Base-by-base conservation (phyloP, 177 flowering plant genomes). In the Vitis hybrid region DNA sequence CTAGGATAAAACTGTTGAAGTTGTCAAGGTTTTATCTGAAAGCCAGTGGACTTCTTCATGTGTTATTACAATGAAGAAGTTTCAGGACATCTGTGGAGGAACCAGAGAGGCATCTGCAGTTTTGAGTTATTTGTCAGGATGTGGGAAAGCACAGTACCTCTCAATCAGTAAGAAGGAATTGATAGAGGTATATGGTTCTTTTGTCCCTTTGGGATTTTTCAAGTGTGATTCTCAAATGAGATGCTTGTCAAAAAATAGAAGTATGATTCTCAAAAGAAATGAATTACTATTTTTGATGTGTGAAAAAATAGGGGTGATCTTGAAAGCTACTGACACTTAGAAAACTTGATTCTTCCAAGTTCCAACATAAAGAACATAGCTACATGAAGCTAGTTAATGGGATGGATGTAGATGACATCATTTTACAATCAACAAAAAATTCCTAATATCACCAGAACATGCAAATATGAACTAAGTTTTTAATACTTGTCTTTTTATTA, bases 31-130 rank as follows among this genome's bases (percentile, higher is more conserved):
- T 4, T 73, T 94, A 61, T 82, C 91, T 63, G 91, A 90, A 75
- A 83, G 70, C 73, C 86, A 89, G 62, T 94, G 99, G 99, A 90
- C 89, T 3, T 79, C 89, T 62, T 83, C 80, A 34, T 91, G 94
- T 72, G 71, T 90, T 48, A 55, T 94, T 30, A 91, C 97, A 7
- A 77, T 83, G 87, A 77, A 49, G 58, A 86, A 82, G 67, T 88
- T 94, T 58, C 77, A 78, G 69, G 77, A 69, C 52, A 70, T 89
- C 3, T 92, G 95, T 77, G 81, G 82, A 67, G 96, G 92, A 55
- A 34, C 75, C 32, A 72, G 66, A 71, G 92, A 92, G 81, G 92
- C 93, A 68, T 78, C 84, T 77, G 85, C 81, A 12, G 73, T 91
- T 54, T 80, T 91, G 83, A 82, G 84, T 78, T 82, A 90, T 77